Conservation (phyloP, 129 eudicot genomes). For the Flaveria bidentis region DNA sequence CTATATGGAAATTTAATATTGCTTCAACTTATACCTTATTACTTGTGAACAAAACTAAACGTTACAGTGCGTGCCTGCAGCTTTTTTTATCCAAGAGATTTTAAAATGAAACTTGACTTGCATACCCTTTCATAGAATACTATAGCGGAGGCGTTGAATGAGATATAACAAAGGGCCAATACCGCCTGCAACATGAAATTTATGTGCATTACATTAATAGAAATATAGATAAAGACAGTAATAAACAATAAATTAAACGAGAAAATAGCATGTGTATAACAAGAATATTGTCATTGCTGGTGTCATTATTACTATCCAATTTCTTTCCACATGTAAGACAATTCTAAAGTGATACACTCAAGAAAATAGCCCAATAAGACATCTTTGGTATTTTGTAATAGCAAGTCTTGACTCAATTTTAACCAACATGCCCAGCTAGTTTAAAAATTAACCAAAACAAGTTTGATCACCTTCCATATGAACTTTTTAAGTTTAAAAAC, state of each 20-base stretch:
- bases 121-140: too few relatives aligned
- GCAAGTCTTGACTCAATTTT: not conserved
- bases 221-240: constrained; percentile 9
- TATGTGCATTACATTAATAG: not conserved
- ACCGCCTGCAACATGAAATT: constrained; percentile 20
- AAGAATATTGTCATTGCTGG: constrained; percentile 26
- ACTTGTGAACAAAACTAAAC: not conserved
- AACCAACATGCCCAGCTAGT: not conserved
- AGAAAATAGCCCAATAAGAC: not conserved
- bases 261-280: not conserved
- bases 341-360: not conserved
- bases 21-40: constrained; percentile 15
- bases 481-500: not conserved
- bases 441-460: not conserved
- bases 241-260: not conserved
- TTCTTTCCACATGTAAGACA: not conserved
- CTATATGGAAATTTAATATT: not conserved
- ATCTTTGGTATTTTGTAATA: not conserved
- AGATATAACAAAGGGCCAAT: constrained; percentile 13
- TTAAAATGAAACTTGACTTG: too few relatives aligned
- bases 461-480: not conserved
- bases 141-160: not conserved
- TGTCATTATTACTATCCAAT: constrained; percentile 18
- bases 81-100: not conserved
- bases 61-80: not conserved